These are phyloP conservation scores for Strigomonas culicis DNA, from an alignment of 208 protist genomes.

Conservation along the genomic window DNA sequence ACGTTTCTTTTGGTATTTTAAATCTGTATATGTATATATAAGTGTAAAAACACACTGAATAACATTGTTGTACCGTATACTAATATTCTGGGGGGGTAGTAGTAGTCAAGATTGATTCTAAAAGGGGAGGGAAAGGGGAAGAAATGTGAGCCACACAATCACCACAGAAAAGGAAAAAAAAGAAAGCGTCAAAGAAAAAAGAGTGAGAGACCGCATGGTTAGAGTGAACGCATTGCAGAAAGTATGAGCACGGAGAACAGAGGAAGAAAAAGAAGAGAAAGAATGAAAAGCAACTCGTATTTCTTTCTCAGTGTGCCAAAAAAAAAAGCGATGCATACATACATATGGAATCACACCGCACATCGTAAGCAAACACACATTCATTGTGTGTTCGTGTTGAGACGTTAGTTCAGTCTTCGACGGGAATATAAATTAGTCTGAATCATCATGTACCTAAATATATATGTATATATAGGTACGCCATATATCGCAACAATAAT, in stretches of 20 bases:
- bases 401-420: too few species aligned
- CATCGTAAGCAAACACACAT: not conserved
- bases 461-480: not conserved
- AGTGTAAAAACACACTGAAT: not conserved
- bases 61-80: conserved; percentile 6
- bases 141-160: conserved; percentile 1
- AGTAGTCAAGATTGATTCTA: too few species aligned
- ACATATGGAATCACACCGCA: not conserved
- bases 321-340: not conserved
- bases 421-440: too few species aligned
- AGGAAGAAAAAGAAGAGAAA: conserved; percentile 6
- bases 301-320: too few species aligned
- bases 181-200: not conserved
- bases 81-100: not conserved
- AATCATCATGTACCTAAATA: too few species aligned
- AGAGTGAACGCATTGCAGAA: not conserved
- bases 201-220: not conserved
- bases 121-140: not conserved
- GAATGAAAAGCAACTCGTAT: not conserved
- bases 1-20: conserved; percentile 7
- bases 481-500: not conserved
- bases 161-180: not conserved
- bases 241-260: not conserved
- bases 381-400: too few species aligned
- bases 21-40: conserved; percentile 4